A percentile compares a stretch with the other conserved stretches of the same genome.
Conservation (phyloP, 257 asterid genomes). For the Coffea canephora region DNA sequence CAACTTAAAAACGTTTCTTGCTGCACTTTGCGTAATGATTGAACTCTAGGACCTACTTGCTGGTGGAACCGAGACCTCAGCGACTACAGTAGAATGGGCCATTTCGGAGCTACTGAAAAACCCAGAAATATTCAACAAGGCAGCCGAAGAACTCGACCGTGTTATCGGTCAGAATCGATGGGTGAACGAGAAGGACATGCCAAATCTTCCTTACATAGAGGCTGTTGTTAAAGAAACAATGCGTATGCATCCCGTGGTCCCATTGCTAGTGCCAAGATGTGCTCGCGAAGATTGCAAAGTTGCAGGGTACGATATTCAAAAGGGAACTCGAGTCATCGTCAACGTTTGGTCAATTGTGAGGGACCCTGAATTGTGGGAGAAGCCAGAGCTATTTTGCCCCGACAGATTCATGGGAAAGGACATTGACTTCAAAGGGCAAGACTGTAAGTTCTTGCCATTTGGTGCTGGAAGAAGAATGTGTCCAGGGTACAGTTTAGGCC, state of each 20-base stretch:
- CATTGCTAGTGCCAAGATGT: conserved; percentile 57
- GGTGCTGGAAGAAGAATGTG: no score
- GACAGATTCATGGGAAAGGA: no score
- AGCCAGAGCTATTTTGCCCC: conserved; percentile 21
- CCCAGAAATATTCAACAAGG: conserved; percentile 52
- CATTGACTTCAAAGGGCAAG: no score
- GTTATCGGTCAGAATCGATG: conserved; percentile 52
- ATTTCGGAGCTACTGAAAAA: conserved; percentile 63
- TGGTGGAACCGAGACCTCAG: conserved; percentile 80
- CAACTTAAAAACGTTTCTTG: no score
- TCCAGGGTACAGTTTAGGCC: no score
- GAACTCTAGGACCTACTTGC: conserved; percentile 55
- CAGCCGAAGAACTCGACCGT: conserved; percentile 61
- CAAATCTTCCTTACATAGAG: conserved; percentile 26
- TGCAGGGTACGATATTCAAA: conserved; percentile 25
- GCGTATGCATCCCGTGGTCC: conserved; percentile 40
- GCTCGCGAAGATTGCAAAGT: conserved; percentile 56
- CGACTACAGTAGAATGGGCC: conserved; percentile 81
- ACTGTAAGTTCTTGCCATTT: no score
- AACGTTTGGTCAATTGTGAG: conserved; percentile 30
- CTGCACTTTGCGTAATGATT: no score
- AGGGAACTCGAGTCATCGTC: conserved; percentile 28
- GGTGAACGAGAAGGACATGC: conserved; percentile 37
- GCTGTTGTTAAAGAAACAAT: conserved; percentile 34
- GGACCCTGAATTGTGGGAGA: conserved; percentile 33